Evolutionary conservation across 345 rosid genomes (phyloP), one percentile per base, ranked within the genome.

Genomic region (Populus davidiana): DNA sequence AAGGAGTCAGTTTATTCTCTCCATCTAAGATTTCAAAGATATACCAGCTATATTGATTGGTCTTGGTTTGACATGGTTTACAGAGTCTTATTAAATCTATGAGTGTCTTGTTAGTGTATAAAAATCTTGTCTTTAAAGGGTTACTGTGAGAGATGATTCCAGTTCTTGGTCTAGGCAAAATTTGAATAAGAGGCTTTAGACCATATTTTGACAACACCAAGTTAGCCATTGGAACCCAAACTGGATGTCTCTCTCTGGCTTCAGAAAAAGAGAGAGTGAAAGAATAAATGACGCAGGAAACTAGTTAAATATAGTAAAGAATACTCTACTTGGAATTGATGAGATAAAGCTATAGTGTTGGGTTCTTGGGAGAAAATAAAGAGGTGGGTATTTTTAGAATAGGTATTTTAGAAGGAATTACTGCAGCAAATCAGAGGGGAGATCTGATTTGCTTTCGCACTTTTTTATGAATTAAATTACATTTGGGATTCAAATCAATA

Each of bases 181-280:
- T 8, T 56, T 70, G 80, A 75, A 94, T 91, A 44, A 87, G 90
- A 20, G 95, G 94, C 84, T 85, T 89, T 70, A 90, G 64, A 8
- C 97, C 97, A 84, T 91, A 90, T 89, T 92, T 88, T 69, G 93
- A 84, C 69, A 89, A 78, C 47, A 89, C 88, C 84, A 86, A 87
- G 81, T 86, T 88, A 87, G 90, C 92, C 97, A 91, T 89, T 85
- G 79, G 78, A 86, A 75, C 76, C 85, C 82, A 76, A 69, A 82
- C 39, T 33, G 80, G 49, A 63, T 20, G 75, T 4, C 23, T 8
- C 59, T 18, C 52, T 27, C 23, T n/a, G 21, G 20, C 68, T 73
- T 35, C 36, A 33, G 36, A 33, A 21, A 27, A 33, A 63, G 67
- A 63, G 20, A 27, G 5, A 5, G 20, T 8, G 36, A 63, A 14